Percentiles rank a stretch among this genome's conserved stretches.
Conservation (phyloP, 192 early-diverging fungal species). For the Kickxella alabastrina region DNA sequence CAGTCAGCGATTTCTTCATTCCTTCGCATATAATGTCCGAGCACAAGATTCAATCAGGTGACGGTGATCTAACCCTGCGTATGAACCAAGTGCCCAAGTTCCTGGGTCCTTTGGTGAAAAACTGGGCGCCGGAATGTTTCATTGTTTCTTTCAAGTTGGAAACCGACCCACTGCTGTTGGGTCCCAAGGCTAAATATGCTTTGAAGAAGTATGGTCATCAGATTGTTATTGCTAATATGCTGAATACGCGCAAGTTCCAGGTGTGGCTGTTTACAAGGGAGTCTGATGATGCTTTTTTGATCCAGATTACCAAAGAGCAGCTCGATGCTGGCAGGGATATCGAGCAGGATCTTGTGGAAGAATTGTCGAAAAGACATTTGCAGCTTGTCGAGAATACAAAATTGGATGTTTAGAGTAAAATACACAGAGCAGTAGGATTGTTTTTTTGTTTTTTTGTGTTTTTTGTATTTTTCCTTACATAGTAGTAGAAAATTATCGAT, state of each 20-base stretch:
- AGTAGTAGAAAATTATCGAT: neutral
- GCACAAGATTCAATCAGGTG: constrained; percentile 96
- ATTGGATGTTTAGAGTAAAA: neutral
- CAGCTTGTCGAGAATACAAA: constrained; percentile 4
- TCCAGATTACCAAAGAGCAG: constrained; percentile 30
- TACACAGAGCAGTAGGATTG: neutral
- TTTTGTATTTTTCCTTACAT: too few relatives aligned
- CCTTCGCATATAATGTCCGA: constrained; percentile 88
- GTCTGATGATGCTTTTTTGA: constrained; percentile 17
- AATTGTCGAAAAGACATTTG: constrained; percentile 32
- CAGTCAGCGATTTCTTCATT: constrained; percentile 98
- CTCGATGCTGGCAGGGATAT: constrained; percentile 25
- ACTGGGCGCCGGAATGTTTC: constrained; percentile 84
- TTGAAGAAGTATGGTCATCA: constrained; percentile 91
- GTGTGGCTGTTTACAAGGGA: constrained; percentile 60
- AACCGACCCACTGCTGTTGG: constrained; percentile 79
- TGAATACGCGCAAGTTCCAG: constrained; percentile 79
- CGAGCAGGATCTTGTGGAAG: constrained; percentile 36
- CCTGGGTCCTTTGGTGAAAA: constrained; percentile 84
- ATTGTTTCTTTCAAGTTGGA: constrained; percentile 99
- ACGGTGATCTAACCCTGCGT: constrained; percentile 76
- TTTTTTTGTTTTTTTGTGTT: neutral
- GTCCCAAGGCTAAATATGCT: constrained; percentile 74
- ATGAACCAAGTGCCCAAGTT: constrained; percentile 99
- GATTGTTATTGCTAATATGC: constrained; percentile 93